These are phyloP conservation scores for Cyclotella distinguenda DNA, from an alignment of 108 stramenopile genomes.

Conservation along the genomic window DNA sequence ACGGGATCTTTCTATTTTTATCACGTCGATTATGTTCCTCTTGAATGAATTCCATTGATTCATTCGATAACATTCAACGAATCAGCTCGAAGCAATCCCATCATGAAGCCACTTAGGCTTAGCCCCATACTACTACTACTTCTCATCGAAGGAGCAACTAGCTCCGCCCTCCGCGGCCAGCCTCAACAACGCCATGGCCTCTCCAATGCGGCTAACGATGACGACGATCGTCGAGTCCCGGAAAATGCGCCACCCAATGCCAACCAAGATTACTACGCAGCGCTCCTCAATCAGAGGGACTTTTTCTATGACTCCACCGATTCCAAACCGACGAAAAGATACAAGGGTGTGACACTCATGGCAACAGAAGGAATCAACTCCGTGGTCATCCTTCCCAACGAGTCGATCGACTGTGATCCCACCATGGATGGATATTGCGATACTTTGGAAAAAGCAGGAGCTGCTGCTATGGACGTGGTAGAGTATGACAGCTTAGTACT, in stretches of 20 bases:
- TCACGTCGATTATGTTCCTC: no score
- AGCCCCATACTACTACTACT: neutral
- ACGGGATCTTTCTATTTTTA: no score
- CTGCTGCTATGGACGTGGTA: no score
- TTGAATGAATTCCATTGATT: no score
- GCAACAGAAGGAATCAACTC: constrained; percentile 5
- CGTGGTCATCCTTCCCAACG: neutral
- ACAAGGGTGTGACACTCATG: constrained; percentile 1
- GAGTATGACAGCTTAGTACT: neutral
- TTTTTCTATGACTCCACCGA: neutral
- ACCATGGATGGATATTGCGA: neutral
- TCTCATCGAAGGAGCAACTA: neutral
- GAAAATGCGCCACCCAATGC: constrained; percentile 15
- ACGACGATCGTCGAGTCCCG: constrained; percentile 3
- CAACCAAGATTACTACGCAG: constrained; percentile 9
- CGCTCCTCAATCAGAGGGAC: neutral
- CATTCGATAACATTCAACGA: no score
- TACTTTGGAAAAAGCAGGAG: neutral
- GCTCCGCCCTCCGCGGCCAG: neutral
- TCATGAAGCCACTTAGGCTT: neutral
- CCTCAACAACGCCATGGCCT: neutral
- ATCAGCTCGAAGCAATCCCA: no score
- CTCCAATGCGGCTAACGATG: neutral
- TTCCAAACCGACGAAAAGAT: neutral
- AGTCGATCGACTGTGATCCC: constrained; percentile 1